Evolutionary conservation across 1,139 yeast species (phyloP), one percentile per base, ranked within the genome.

Genomic region (Suzukiozyma palmioleophila): DNA sequence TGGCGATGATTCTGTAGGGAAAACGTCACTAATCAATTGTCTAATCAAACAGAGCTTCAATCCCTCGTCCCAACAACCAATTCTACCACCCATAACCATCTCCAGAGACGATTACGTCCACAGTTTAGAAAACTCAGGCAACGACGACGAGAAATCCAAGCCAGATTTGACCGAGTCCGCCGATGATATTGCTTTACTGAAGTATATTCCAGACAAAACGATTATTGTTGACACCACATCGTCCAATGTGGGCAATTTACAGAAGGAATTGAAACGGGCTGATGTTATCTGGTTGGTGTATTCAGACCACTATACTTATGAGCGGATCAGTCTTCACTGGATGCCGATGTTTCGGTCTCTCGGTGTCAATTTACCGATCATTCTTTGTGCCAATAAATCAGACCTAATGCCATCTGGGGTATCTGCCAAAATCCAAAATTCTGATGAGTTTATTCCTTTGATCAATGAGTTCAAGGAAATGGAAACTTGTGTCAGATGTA

Each of bases 1-100:
- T 59, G 98, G 98, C n/a, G 98, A 92, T 60, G 96, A 88, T 46
- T 86, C 83, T 7, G 96, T 87, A 10, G 96, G 96, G 1, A 87
- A 87, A 56, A 81, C 84, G 8, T 70, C 90, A 22, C 63, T 92
- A 33, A 79, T 92, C 28, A 81, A 94, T 0, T 73, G 95, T 0
- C 67, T 92, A 21, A 81, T 88, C 30, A 90, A 88, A 59, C 96
- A 86, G 49, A 75, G 79, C 26, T 87, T 79, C 54, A 81, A 85
- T 0, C 80, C 90, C 0, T 81, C 80, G 45, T 75, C 87, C 22
- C 95, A 85, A 31, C 94, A 85, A 53, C 77, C 81, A 39, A 81
- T 85, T 1, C 62, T 92, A 7, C 95, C 97, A 0, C 86, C 95
- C 5, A 79, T 92, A 14, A 82, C 88, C 4, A 84, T 92, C 18